Base-by-base conservation (phyloP, 805 yeast genomes). In the Nakazawaea siamensis region DNA sequence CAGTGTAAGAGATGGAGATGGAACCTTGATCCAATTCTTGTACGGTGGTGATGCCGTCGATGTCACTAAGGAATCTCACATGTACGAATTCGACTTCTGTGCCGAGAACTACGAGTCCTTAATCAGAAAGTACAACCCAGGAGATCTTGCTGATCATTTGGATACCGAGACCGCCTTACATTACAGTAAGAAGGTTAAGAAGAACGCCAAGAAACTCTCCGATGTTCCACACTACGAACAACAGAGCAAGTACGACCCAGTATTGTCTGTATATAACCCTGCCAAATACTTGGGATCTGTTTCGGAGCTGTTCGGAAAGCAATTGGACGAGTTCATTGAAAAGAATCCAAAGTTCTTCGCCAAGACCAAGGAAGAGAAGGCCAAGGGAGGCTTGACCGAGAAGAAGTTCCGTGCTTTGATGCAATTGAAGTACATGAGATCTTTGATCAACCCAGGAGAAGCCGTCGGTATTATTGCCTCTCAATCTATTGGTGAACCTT, bases 1-100 rank as follows among this genome's bases (percentile, higher is more conserved):
- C 66, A 74, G 95, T 37, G 95, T 92, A 16, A 77, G 99, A 62
- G 95, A 94, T 57, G 80, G 83, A 38, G 98, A 92, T 60, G 98
- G 98, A 39, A 69, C 94, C 4, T 67, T 92, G 59, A 68, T 94
- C 39, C 97, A 88, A 66, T 88, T 92, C 73, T 64, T 92, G 60
- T 92, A 92, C 57, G 99, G 99, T 55, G 98, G 98, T 48, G 99
- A 92, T 59, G 77, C 95, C 16, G 68, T 92, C 47, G 99, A 92
- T 59, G 88, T 90, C 35, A 83, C 92, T 32, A 85, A 86, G 60
- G 95, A 92, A 64, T 82, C 95, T 2, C 94, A 92, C 62, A 75
- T 92, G 84, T 75, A 78, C 49, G 86, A 92, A 60, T 92, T 92
- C 64, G 74, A 82, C 48, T 92, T 92, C 79, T 92, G 96, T 62